Conservation (phyloP, 2,329 filamentous ascomycete genomes). For the Botrytis elliptica region DNA sequence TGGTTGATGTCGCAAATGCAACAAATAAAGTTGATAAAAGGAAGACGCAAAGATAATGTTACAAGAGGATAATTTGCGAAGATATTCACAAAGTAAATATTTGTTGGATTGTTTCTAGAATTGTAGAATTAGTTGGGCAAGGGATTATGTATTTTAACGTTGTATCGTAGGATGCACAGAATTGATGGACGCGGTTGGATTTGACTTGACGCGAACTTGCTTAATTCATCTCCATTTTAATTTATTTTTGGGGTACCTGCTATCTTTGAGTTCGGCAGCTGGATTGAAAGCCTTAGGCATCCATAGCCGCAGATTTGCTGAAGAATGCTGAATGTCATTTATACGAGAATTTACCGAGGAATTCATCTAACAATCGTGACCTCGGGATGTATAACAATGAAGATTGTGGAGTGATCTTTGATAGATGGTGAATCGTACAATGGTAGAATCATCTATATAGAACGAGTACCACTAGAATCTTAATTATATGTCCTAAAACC, state of each 20-base stretch:
- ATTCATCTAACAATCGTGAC: background rate
- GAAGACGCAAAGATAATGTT: conserved; percentile 2
- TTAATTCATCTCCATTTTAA: conserved; percentile 7
- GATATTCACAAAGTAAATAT: background rate
- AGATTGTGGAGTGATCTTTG: background rate
- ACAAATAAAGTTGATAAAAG: conserved; percentile 13
- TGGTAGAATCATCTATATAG: background rate
- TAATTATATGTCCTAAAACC: background rate
- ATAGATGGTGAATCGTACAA: background rate
- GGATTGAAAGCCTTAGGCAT: background rate
- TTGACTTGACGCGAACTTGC: conserved; percentile 20
- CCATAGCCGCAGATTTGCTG: background rate
- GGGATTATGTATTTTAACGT: conserved; percentile 3
- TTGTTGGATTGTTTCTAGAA: background rate
- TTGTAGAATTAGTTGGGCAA: conserved; percentile 13
- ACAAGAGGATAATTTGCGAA: conserved; percentile 4
- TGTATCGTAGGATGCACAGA: conserved; percentile 6
- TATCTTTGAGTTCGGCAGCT: background rate
- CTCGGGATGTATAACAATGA: background rate
- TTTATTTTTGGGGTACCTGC: conserved; percentile 13
- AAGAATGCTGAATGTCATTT: background rate
- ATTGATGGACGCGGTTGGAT: conserved; percentile 17
- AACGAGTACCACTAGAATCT: background rate
- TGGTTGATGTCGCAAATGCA: conserved; percentile 13
- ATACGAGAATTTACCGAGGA: background rate